Conservation (phyloP, 192 early-diverging fungal genomes). For the Borealophlyctis nickersoniae region DNA sequence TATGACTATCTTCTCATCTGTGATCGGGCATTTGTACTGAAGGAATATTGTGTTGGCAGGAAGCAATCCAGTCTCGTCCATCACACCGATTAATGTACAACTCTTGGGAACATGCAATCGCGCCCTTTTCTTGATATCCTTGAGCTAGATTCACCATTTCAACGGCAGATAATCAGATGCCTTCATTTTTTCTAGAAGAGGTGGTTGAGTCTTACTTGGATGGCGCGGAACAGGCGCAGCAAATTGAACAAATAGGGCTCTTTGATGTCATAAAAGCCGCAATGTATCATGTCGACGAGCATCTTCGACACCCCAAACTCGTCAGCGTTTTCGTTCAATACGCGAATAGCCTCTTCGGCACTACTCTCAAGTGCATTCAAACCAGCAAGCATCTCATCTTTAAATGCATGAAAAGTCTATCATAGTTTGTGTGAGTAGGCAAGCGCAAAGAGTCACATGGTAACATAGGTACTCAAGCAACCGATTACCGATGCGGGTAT, state of each 20-base stretch:
- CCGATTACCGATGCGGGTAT: constrained; percentile 8
- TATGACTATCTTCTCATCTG: constrained; percentile 24
- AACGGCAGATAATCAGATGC: not conserved
- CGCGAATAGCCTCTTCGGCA: constrained; percentile 14
- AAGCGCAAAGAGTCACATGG: no score
- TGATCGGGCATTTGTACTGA: constrained; percentile 43
- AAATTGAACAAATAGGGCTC: constrained; percentile 35
- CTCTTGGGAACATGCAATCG: constrained; percentile 32
- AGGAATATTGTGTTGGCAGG: constrained; percentile 30
- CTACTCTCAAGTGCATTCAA: constrained; percentile 11
- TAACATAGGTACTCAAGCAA: not conserved
- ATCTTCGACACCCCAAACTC: constrained; percentile 12
- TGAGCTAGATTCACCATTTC: no score
- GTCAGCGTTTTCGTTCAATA: constrained; percentile 21
- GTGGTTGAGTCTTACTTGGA: constrained; percentile 18
- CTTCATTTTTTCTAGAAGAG: not conserved
- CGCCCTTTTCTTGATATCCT: constrained; percentile 31
- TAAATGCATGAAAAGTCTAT: not conserved
- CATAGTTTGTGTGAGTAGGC: no score
- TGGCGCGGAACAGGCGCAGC: constrained; percentile 19
- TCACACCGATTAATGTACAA: constrained; percentile 36
- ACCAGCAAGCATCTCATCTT: constrained; percentile 12
- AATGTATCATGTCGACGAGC: constrained; percentile 23
- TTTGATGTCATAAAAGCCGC: constrained; percentile 27
- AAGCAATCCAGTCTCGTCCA: constrained; percentile 43